These are phyloP conservation scores for Plasmodium gallinaceum DNA, from an alignment of 169 alveolate genomes.

Conservation along the genomic window DNA sequence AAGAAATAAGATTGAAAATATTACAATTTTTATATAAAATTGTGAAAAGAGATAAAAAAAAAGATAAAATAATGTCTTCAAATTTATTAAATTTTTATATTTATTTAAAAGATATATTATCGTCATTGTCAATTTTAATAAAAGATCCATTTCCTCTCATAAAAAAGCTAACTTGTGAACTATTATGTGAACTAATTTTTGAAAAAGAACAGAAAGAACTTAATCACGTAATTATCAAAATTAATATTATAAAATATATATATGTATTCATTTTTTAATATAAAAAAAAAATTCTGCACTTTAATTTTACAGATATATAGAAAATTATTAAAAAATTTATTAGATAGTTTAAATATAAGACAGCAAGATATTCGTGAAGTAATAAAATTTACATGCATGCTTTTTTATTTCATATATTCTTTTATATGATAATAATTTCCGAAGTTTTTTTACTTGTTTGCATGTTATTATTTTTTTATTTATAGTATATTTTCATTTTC, in stretches of 20 bases:
- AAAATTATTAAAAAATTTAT: conserved; percentile 26
- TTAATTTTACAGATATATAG: conserved; percentile 23
- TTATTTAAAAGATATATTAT: conserved; percentile 38
- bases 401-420: neutral
- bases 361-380: conserved; percentile 54
- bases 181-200: conserved; percentile 32
- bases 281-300: neutral
- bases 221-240: conserved; percentile 24
- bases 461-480: too few relatives aligned
- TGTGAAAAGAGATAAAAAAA: conserved; percentile 29
- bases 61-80: neutral
- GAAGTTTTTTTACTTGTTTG: too few relatives aligned
- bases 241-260: conserved; percentile 2
- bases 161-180: conserved; percentile 41
- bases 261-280: neutral
- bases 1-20: conserved; percentile 63
- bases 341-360: conserved; percentile 18
- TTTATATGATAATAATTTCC: neutral
- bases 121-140: conserved; percentile 33
- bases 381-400: neutral
- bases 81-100: conserved; percentile 16
- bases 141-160: conserved; percentile 63
- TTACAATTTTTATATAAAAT: conserved; percentile 43
- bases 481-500: too few relatives aligned
- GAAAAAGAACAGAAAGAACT: conserved; percentile 20